Evolutionary conservation across 768 basidiomycete genomes (phyloP).

Genomic region (Kwoniella bestiolae): DNA sequence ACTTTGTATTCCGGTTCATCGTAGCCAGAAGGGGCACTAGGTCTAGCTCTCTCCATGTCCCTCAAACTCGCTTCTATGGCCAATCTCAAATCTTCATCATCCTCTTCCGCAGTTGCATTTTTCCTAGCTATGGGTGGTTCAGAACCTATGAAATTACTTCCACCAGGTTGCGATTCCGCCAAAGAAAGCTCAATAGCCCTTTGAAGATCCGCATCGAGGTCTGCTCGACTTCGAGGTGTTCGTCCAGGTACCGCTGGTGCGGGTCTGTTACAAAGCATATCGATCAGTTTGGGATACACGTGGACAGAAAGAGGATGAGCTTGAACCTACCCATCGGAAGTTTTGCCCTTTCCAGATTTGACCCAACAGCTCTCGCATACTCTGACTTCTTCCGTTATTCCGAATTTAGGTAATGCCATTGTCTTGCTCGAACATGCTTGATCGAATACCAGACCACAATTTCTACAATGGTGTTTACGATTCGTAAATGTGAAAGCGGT

Average conservation of each 20-base stretch:
- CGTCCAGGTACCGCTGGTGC: slow-evolving; percentile 55
- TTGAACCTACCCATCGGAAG: slow-evolving; percentile 32
- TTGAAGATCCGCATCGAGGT: slow-evolving; percentile 84
- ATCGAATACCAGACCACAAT: slow-evolving; percentile 96
- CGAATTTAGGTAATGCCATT: slow-evolving; percentile 86
- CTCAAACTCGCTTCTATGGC: slow-evolving; percentile 93
- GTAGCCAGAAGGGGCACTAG: slow-evolving; percentile 73
- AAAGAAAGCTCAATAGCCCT: slow-evolving; percentile 90
- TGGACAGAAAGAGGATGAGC: slow-evolving; percentile 1
- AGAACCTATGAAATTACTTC: slow-evolving; percentile 65
- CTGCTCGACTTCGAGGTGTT: slow-evolving; percentile 63
- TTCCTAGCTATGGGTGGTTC: slow-evolving; percentile 62
- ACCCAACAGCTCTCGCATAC: slow-evolving; percentile 88
- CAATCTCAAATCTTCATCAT: slow-evolving; percentile 87
- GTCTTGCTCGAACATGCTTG: slow-evolving; percentile 85
- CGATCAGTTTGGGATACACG: not conserved
- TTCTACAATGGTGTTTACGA: slow-evolving; percentile 96
- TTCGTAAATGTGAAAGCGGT: slow-evolving; percentile 92
- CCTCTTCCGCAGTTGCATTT: slow-evolving; percentile 68
- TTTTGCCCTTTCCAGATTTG: slow-evolving; percentile 63
- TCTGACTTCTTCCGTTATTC: slow-evolving; percentile 86
- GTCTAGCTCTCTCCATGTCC: slow-evolving; percentile 66
- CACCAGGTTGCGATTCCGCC: slow-evolving; percentile 68
- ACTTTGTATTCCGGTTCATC: slow-evolving; percentile 59
- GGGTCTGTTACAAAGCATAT: slow-evolving; percentile 23